Evolutionary conservation across 2,329 filamentous ascomycete species (phyloP), one percentile per base, ranked within the genome.

Genomic region (Nannizzia gypsea): DNA sequence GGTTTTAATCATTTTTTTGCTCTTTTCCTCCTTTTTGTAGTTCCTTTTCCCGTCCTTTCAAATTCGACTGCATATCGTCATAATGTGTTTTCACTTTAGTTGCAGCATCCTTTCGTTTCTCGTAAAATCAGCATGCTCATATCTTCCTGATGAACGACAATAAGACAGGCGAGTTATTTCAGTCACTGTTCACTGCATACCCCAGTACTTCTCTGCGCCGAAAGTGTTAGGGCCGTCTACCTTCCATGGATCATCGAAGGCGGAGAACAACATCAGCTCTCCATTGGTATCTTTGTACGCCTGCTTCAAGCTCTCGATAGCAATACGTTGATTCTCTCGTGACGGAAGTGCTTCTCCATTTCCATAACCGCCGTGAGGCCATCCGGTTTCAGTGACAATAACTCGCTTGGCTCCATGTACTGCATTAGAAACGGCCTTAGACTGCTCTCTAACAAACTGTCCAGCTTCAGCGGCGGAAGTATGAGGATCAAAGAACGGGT

Each of bases 221-320:
- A 86, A 88, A 1, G 86, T 86, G 22, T 72, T 77, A 1, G 76
- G 70, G 58, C 76, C 79, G 65, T 87, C 81, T 44, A 75, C 70
- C 79, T 95, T 95, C 89, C 90, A 95, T 57, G 78, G 67, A 63
- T 90, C 87, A 72, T 95, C 87, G 75, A 86, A 92, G 2, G 88
- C 85, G 28, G 86, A 87, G 74, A 93, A 92, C 22, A 95, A 76
- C 64, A 91, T 81, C 48, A 92, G 67, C 3, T 83, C 73, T 17
- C 62, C 65, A 56, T 64, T 59, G 34, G 66, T 64, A 2, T 70
- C 69, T 0, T 74, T 67, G 69, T 90, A 90, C 1, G 77, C 76
- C 40, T 69, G 67, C 70, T 81, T 82, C 67, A 95, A 81, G 24
- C 84, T 85, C 4, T 74, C 70, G 38, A 95, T 71, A 9, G 90